phyloP scores from a whole-genome alignment of 2,329 filamentous ascomycete species.

The Xylaria sp. region DNA sequence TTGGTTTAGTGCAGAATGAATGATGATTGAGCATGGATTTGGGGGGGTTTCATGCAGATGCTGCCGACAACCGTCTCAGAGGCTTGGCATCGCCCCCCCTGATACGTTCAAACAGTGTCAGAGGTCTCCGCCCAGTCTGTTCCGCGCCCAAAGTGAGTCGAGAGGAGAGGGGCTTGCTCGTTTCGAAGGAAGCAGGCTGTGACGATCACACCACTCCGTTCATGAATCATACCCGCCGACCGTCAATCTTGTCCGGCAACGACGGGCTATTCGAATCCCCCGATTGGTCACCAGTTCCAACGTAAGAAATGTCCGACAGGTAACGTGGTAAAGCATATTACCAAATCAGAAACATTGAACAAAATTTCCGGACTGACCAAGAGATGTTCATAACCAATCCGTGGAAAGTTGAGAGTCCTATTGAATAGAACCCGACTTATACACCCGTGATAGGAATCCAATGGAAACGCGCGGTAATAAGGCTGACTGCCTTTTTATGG shows the following conservation, averaged over 20 bases:
- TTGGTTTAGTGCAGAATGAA: neutral
- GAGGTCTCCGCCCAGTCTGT: conserved; percentile 10
- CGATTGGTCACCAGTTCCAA: conserved; percentile 21
- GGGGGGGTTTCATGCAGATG: neutral
- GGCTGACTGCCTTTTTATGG: neutral
- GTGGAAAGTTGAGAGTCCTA: neutral
- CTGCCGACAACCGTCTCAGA: conserved; percentile 28
- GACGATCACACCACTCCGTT: conserved; percentile 25
- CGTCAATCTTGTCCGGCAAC: neutral
- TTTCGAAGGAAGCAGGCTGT: conserved; percentile 11
- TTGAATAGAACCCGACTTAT: neutral
- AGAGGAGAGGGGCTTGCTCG: neutral
- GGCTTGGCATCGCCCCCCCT: conserved; percentile 31
- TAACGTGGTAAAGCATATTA: neutral
- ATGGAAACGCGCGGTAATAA: neutral
- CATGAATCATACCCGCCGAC: neutral
- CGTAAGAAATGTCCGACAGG: conserved; percentile 5
- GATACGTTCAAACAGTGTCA: conserved; percentile 30
- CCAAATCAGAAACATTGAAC: neutral
- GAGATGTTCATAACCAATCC: neutral
- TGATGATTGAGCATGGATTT: neutral
- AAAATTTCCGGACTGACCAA: neutral
- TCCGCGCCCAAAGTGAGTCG: neutral
- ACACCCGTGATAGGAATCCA: neutral
- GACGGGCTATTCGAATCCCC: neutral